Evolutionary conservation across 306 rosid species (phyloP).

Genomic region (Rosa multiflora): DNA sequence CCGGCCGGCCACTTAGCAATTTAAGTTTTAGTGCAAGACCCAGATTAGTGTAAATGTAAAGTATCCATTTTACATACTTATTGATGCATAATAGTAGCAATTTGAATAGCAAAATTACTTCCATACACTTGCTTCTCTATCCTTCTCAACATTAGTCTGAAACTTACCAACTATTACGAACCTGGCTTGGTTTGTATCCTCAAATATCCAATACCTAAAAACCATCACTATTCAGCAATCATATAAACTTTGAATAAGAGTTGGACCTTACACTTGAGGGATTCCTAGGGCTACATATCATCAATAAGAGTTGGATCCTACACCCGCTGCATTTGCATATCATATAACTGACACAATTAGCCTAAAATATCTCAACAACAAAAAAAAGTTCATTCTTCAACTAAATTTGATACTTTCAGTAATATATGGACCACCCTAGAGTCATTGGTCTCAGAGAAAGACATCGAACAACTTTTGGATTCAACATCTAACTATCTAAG

Average conservation of each 20-base stretch:
- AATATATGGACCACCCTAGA: too few species aligned
- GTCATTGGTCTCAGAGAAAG: too few species aligned
- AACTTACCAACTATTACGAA: not conserved
- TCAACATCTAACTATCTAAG: too few species aligned
- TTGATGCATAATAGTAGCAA: not conserved
- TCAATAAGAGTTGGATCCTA: too few species aligned
- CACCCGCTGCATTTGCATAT: too few species aligned
- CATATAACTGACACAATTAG: too few species aligned
- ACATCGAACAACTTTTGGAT: too few species aligned
- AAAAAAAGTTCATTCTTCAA: too few species aligned
- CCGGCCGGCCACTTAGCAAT: slow-evolving; percentile 1
- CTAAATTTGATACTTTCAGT: too few species aligned
- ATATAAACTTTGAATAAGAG: not conserved
- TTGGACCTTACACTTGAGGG: too few species aligned
- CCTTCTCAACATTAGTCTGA: not conserved
- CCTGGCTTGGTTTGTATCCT: not conserved
- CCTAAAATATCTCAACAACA: too few species aligned
- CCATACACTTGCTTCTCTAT: not conserved
- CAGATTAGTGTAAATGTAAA: slow-evolving; percentile 15
- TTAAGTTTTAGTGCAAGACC: slow-evolving; percentile 3
- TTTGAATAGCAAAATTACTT: not conserved
- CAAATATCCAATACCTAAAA: not conserved
- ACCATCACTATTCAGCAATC: not conserved
- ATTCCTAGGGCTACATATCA: too few species aligned
- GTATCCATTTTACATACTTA: slow-evolving; percentile 7